A percentile compares a stretch with the other conserved stretches of the same genome.
These are phyloP conservation scores for Xenoacremonium recifei DNA, from an alignment of 2,329 filamentous ascomycete species.

Conservation along the genomic window DNA sequence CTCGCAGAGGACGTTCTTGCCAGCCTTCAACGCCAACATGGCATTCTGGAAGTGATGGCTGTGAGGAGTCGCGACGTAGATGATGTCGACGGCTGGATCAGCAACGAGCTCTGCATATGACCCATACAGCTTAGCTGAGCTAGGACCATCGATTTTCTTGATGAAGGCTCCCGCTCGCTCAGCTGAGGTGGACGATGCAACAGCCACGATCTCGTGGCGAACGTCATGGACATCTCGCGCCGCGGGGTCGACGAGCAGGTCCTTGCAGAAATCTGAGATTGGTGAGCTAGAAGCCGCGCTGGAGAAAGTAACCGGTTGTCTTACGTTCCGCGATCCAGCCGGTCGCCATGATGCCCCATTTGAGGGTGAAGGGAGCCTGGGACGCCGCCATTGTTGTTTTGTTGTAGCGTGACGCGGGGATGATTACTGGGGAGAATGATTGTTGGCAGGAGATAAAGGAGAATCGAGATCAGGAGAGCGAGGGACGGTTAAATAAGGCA, in stretches of 20 bases:
- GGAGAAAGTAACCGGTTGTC: too few relatives aligned
- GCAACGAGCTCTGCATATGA: slow-evolving; percentile 79
- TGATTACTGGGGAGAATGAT: too few relatives aligned
- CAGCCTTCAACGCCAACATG: slow-evolving; percentile 78
- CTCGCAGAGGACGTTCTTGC: slow-evolving; percentile 88
- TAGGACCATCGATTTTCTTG: slow-evolving; percentile 65
- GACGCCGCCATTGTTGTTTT: slow-evolving; percentile 42
- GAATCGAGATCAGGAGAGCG: too few relatives aligned
- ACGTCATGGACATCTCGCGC: slow-evolving; percentile 70
- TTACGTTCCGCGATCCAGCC: slow-evolving; percentile 57
- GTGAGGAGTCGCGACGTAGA: slow-evolving; percentile 89
- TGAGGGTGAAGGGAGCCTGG: slow-evolving; percentile 44
- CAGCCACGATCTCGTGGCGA: slow-evolving; percentile 74
- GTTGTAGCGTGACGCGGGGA: too few relatives aligned
- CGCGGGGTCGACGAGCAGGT: slow-evolving; percentile 72
- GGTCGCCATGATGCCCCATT: slow-evolving; percentile 62
- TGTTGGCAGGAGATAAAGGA: too few relatives aligned
- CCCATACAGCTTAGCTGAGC: slow-evolving; percentile 69
- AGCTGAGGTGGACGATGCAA: slow-evolving; percentile 73
- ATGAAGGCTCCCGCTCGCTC: slow-evolving; percentile 72
- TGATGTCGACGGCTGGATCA: slow-evolving; percentile 76
- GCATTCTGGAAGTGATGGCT: slow-evolving; percentile 91
- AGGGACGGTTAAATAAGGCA: too few relatives aligned
- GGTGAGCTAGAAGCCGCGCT: slow-evolving; percentile 4
- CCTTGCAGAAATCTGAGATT: slow-evolving; percentile 65